A percentile compares a stretch with the other conserved stretches of the same genome.
phyloP scores from a whole-genome alignment of 148 eudicot genomes.

The Spergularia marina region DNA sequence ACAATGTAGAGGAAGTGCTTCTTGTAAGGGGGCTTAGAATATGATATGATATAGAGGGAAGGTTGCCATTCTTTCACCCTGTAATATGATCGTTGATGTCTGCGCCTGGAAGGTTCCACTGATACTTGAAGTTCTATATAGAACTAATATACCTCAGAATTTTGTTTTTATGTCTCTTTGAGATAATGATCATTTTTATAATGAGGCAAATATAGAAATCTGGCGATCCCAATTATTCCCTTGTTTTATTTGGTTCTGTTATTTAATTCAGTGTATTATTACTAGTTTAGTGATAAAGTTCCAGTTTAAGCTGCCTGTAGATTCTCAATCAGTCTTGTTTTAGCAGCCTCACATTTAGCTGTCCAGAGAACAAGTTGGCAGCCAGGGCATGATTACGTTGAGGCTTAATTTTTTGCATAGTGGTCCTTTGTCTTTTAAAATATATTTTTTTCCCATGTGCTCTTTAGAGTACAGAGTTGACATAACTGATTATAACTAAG shows the following conservation, averaged over 20 bases:
- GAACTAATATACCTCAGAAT: background rate
- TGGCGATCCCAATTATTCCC: background rate
- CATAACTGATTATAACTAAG: constrained; percentile 2
- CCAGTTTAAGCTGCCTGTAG: constrained; percentile 13
- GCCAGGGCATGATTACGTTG: constrained; percentile 6
- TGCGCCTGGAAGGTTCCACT: constrained; percentile 8
- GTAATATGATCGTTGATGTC: constrained; percentile 2
- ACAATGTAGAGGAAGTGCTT: constrained; percentile 15
- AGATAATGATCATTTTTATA: background rate
- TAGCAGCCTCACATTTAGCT: constrained; percentile 10
- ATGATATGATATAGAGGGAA: background rate
- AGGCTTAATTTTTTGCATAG: constrained; percentile 20
- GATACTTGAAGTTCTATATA: constrained; percentile 11
- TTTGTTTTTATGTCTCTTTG: background rate
- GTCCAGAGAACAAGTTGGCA: constrained; percentile 16
- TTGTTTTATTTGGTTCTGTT: constrained; percentile 10
- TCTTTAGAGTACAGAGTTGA: constrained; percentile 1
- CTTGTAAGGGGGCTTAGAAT: constrained; percentile 7
- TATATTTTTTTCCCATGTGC: constrained; percentile 26
- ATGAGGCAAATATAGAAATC: background rate
- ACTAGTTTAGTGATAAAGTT: background rate
- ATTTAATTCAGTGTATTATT: background rate
- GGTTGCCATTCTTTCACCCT: constrained; percentile 2
- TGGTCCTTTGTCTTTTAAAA: constrained; percentile 10
- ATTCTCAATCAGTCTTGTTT: constrained; percentile 17